A percentile compares a stretch with the other conserved stretches of the same genome.
Evolutionary conservation across 2,329 filamentous ascomycete genomes (phyloP).

Genomic region (Xylaria sp.): DNA sequence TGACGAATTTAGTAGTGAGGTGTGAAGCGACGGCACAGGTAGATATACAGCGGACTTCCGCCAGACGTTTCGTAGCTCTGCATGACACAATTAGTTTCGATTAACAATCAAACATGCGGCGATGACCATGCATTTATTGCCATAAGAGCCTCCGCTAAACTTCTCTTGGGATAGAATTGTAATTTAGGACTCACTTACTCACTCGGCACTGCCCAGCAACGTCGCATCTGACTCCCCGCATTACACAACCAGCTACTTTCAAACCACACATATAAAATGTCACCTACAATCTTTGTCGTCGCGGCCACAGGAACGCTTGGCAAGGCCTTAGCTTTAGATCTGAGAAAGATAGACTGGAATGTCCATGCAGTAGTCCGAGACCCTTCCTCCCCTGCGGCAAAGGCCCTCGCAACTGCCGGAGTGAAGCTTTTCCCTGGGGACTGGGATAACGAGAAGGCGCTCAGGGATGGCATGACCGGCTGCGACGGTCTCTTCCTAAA

Average conservation of each 20-base stretch:
- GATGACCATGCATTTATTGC: neutral
- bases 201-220: neutral
- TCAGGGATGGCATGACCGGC: slow-evolving; percentile 32
- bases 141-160: neutral
- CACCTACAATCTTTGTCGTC: slow-evolving; percentile 39
- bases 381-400: slow-evolving; percentile 28
- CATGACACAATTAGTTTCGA: neutral
- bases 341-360: slow-evolving; percentile 35
- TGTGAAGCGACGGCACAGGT: neutral
- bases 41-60: neutral
- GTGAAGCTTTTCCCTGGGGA: slow-evolving; percentile 38
- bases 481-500: slow-evolving; percentile 41
- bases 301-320: slow-evolving; percentile 40
- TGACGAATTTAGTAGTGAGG: neutral
- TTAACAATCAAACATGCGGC: neutral
- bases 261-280: slow-evolving; percentile 18
- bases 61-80: neutral
- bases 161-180: neutral
- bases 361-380: slow-evolving; percentile 38
- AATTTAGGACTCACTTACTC: neutral
- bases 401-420: slow-evolving; percentile 28
- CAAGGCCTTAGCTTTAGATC: slow-evolving; percentile 34
- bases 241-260: neutral
- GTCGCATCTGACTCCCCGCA: neutral
- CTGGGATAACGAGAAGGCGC: slow-evolving; percentile 38